Conservation (phyloP, 2,329 filamentous ascomycete species). For the Penicillium oxalicum region DNA sequence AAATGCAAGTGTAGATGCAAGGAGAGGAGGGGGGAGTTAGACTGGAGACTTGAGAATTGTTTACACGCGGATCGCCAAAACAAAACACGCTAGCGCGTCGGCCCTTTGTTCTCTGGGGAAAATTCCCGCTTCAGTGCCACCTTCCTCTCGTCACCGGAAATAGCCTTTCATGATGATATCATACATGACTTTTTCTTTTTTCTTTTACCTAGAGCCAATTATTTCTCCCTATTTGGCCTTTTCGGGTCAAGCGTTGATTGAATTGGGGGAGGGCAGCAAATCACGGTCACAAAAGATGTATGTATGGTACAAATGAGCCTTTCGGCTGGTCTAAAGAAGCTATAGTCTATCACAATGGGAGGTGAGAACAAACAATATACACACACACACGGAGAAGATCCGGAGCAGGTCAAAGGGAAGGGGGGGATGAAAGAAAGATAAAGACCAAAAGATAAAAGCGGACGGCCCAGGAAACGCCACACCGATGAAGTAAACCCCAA, state of each 20-base stretch:
- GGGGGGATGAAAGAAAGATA: slow-evolving; percentile 4
- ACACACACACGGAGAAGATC: slow-evolving; percentile 3
- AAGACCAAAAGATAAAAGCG: slow-evolving; percentile 6
- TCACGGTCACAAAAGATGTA: neutral
- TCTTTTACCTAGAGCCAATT: neutral
- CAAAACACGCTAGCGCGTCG: slow-evolving; percentile 24
- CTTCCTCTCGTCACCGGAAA: neutral
- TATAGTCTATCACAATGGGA: slow-evolving; percentile 14
- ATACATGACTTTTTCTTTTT: neutral
- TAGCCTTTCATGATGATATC: neutral
- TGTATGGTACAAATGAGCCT: slow-evolving; percentile 17
- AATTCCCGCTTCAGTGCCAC: neutral
- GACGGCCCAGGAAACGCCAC: slow-evolving; percentile 18
- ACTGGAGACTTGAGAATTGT: slow-evolving; percentile 18
- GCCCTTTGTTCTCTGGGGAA: slow-evolving; percentile 5
- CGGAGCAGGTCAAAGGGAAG: slow-evolving; percentile 3
- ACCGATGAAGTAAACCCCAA: slow-evolving; percentile 11
- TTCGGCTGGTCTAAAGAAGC: slow-evolving; percentile 10
- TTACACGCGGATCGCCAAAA: slow-evolving; percentile 30
- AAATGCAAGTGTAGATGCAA: slow-evolving; percentile 14
- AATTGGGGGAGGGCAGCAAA: too few species aligned
- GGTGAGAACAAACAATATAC: slow-evolving; percentile 12
- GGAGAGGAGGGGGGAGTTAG: slow-evolving; percentile 13
- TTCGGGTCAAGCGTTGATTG: too few species aligned
- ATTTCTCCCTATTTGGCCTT: too few species aligned